A percentile compares a stretch with the other conserved stretches of the same genome.
Conservation (phyloP, 1,284 basidiomycete species). For the Ceratorhiza oryzae-sativae region DNA sequence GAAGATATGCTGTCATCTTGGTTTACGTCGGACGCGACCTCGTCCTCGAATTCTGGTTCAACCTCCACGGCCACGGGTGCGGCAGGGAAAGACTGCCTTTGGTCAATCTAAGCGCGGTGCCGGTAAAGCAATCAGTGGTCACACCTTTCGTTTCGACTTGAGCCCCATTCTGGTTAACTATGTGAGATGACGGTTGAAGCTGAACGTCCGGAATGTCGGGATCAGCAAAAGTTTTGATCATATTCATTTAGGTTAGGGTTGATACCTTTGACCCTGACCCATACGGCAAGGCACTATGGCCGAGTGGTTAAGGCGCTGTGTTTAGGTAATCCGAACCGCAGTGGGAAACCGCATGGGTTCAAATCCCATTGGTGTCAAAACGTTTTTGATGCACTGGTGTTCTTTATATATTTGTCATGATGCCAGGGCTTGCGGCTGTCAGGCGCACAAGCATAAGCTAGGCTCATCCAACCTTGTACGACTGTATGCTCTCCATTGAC, state of each 20-base stretch:
- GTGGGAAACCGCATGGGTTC: conserved; percentile 40
- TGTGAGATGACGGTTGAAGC: background rate
- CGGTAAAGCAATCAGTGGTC: background rate
- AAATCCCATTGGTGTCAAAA: conserved; percentile 39
- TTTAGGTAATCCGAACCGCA: conserved; percentile 38
- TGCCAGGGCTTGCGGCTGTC: no score
- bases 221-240: conserved; percentile 18
- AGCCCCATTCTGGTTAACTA: conserved; percentile 11
- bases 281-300: conserved; percentile 31
- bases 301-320: conserved; percentile 40
- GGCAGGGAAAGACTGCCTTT: conserved; percentile 18
- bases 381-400: background rate
- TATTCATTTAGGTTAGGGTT: background rate
- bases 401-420: no score
- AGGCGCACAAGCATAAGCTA: no score
- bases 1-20: background rate
- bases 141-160: conserved; percentile 11
- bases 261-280: no score
- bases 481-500: no score
- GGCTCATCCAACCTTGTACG: no score
- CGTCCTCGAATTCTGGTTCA: background rate
- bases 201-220: background rate
- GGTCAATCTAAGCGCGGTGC: background rate
- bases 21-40: background rate
- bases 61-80: background rate